These are phyloP conservation scores for Scheffersomyces parashehatae DNA, from an alignment of 1,139 yeast genomes.

Conservation along the genomic window DNA sequence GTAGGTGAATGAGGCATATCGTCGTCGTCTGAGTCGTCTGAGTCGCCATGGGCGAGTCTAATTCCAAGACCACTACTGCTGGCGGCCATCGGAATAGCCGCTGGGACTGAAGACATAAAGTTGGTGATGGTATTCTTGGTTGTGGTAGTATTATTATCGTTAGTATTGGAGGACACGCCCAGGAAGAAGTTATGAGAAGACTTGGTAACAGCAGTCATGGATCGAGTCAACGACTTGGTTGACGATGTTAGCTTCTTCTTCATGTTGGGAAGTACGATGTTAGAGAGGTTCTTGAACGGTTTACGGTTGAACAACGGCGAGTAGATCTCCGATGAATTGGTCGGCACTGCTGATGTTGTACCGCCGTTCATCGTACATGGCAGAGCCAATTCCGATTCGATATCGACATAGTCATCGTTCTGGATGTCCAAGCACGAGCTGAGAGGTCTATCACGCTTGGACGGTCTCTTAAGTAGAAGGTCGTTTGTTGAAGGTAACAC, in stretches of 20 bases:
- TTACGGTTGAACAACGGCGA: constrained; percentile 23
- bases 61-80: constrained; percentile 1
- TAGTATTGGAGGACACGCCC: background rate
- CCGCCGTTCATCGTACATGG: constrained; percentile 29
- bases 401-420: too few species aligned
- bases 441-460: constrained; percentile 27
- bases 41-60: constrained; percentile 4
- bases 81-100: background rate
- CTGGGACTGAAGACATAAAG: background rate
- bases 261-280: constrained; percentile 23
- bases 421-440: constrained; percentile 27
- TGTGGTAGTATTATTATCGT: constrained; percentile 3
- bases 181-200: constrained; percentile 10
- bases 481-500: too few species aligned
- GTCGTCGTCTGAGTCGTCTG: constrained; percentile 10
- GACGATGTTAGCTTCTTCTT: constrained; percentile 21
- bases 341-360: constrained; percentile 2
- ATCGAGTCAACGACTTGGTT: constrained; percentile 18
- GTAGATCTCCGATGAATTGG: too few species aligned
- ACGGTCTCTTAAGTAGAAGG: background rate
- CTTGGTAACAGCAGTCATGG: constrained; percentile 21
- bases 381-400: too few species aligned
- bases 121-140: background rate
- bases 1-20: constrained; percentile 20
- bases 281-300: constrained; percentile 30